A percentile compares a stretch with the other conserved stretches of the same genome.
Conservation (phyloP, 306 rosid genomes). For the Fagus sylvatica region DNA sequence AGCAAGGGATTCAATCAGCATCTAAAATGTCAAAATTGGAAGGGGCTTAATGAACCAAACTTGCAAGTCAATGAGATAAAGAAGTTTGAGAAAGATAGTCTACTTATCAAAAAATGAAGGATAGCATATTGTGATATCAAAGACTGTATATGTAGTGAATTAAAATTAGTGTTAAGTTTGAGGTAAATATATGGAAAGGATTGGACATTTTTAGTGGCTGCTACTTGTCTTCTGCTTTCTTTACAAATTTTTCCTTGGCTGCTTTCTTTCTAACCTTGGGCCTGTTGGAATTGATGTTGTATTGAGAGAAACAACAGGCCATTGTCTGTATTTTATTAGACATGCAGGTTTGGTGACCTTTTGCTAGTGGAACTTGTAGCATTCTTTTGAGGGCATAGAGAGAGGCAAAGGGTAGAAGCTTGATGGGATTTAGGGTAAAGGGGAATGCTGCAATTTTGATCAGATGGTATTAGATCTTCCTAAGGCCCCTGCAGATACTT, state of each 20-base stretch:
- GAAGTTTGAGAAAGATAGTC: background rate
- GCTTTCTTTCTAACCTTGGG: background rate
- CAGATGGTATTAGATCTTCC: background rate
- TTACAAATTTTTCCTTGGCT: background rate
- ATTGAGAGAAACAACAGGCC: background rate
- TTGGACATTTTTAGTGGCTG: too few species aligned
- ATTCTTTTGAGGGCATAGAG: background rate
- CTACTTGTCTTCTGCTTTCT: too few species aligned
- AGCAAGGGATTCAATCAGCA: background rate
- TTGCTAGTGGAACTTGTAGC: background rate
- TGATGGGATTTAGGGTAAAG: slow-evolving; percentile 3
- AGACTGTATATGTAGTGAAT: background rate
- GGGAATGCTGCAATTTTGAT: slow-evolving; percentile 2
- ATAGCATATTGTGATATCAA: background rate
- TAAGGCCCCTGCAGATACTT: background rate
- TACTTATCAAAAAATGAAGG: too few species aligned
- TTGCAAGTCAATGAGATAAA: background rate
- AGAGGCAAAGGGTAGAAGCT: background rate
- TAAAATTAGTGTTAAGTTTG: background rate
- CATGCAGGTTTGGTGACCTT: background rate
- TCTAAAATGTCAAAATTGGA: background rate
- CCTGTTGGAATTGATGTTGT: background rate
- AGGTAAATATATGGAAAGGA: background rate
- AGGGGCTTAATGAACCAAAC: background rate
- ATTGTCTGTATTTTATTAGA: background rate